These are phyloP conservation scores for Millerago galiae DNA, from an alignment of 805 yeast species.

Conservation along the genomic window DNA sequence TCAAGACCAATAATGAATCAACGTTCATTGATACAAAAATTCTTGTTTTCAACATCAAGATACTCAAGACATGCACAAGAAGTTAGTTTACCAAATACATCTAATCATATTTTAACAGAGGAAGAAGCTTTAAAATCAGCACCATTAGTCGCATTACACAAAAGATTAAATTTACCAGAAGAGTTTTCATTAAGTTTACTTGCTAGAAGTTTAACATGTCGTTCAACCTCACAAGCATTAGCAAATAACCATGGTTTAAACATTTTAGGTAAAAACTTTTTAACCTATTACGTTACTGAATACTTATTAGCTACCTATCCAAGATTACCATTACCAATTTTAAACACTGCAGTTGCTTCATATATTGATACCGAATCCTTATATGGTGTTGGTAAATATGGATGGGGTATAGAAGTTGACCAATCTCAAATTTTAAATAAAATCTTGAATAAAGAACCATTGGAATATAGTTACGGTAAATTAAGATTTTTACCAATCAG, in stretches of 20 bases:
- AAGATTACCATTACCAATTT: constrained; percentile 76
- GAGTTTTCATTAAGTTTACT: constrained; percentile 56
- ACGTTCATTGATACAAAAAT: constrained; percentile 6
- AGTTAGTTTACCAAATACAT: neutral
- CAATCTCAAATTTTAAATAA: constrained; percentile 55
- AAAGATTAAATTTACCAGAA: constrained; percentile 62
- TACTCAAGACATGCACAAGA: constrained; percentile 3
- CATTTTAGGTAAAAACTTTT: constrained; percentile 73
- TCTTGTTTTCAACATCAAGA: constrained; percentile 6
- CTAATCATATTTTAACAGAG: constrained; percentile 27
- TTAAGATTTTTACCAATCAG: constrained; percentile 42
- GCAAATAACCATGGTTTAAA: constrained; percentile 76
- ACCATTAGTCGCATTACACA: constrained; percentile 69
- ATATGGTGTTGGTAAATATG: constrained; percentile 51
- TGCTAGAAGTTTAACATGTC: constrained; percentile 74
- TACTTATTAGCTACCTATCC: constrained; percentile 74
- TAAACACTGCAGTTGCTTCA: constrained; percentile 70
- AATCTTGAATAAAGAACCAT: constrained; percentile 62
- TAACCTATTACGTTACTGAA: constrained; percentile 72
- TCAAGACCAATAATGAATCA: constrained; percentile 5
- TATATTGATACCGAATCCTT: constrained; percentile 65
- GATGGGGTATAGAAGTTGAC: constrained; percentile 90
- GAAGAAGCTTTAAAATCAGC: constrained; percentile 56
- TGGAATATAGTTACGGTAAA: constrained; percentile 62
- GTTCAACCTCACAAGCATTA: constrained; percentile 33